Base-by-base conservation (phyloP, 257 asterid genomes). In the Solanum pimpinellifolium region DNA sequence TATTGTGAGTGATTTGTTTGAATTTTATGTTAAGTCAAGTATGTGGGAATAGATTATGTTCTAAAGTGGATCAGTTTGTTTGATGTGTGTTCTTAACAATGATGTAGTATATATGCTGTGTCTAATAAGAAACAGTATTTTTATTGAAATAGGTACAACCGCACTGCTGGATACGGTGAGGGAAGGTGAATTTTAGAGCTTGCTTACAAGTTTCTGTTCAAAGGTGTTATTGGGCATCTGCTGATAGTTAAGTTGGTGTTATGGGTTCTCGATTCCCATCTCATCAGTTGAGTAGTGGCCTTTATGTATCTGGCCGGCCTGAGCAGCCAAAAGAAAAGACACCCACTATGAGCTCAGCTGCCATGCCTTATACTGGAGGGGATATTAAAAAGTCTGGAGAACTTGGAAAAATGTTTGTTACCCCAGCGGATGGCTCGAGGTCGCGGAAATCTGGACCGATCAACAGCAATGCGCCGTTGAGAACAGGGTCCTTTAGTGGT, bases 231-330 rank as follows among this genome's bases (percentile, higher is more conserved):
- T 80, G 27, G 66, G 66, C 68, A 29, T 80, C 85, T 80, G 25
- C 68, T 80, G 68, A 47, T 80, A 80, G 44, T n/a, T 47, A 16
- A 3, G 68, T 80, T 80, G 84, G 42, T 62, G 12, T 80, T 25
- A 96, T 96, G 99, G 99, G 98, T 87, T 94, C 98, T 86, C 91
- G 99, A 87, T 96, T 96, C 92, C 99, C 95, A 14, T 96, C 99
- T 69, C 99, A 96, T 91, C 95, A 95, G 93, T 95, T 96, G 78
- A 94, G 98, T 93, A 95, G 92, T 89, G 98, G 98, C 85, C 98
- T 96, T 81, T 94, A 91, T 42, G 98, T 96, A 60, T 95, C 99
- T 0, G 99, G 98, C 70, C 95, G 98, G 82, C 98, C 97, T n/a
- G 98, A 95, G 88, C 98, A 95, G 92, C 98, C 98, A 1, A 95